These are phyloP conservation scores for Tylopilus plumbeoviolaceoides DNA, from an alignment of 768 basidiomycete species.

Conservation along the genomic window DNA sequence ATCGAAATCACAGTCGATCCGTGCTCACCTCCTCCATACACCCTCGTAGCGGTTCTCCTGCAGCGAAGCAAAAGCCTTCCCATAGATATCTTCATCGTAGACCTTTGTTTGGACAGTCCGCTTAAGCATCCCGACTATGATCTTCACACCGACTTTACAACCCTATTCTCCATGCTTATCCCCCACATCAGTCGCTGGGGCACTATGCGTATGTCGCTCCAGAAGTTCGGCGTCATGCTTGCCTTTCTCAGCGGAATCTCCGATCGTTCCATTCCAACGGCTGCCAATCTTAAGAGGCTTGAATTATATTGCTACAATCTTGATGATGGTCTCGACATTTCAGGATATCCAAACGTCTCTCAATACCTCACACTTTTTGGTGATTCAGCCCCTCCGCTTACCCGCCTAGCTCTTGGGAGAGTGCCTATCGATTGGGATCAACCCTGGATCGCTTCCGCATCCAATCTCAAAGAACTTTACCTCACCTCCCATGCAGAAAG, in stretches of 20 bases:
- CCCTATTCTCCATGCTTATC: constrained; percentile 36
- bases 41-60: constrained; percentile 42
- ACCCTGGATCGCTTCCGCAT: constrained; percentile 28
- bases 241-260: constrained; percentile 41
- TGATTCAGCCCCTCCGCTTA: constrained; percentile 49
- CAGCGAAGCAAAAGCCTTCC: constrained; percentile 52
- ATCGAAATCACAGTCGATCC: constrained; percentile 18
- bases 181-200: constrained; percentile 57
- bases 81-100: constrained; percentile 39
- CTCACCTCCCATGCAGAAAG: constrained; percentile 60
- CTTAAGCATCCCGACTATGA: too few relatives aligned
- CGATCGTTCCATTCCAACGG: constrained; percentile 29
- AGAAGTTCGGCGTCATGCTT: constrained; percentile 44
- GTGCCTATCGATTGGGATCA: constrained; percentile 67
- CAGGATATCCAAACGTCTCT: constrained; percentile 24
- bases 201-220: constrained; percentile 37
- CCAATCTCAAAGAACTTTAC: constrained; percentile 45
- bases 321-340: too few relatives aligned
- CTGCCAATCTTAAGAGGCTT: constrained; percentile 52
- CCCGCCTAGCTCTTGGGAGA: constrained; percentile 54
- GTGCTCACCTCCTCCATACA: constrained; percentile 33
- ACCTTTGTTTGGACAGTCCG: constrained; percentile 30
- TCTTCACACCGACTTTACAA: constrained; percentile 14
- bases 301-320: constrained; percentile 43
- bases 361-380: constrained; percentile 48